These are phyloP conservation scores for Candida easanensis DNA, from an alignment of 805 yeast species.

Conservation along the genomic window DNA sequence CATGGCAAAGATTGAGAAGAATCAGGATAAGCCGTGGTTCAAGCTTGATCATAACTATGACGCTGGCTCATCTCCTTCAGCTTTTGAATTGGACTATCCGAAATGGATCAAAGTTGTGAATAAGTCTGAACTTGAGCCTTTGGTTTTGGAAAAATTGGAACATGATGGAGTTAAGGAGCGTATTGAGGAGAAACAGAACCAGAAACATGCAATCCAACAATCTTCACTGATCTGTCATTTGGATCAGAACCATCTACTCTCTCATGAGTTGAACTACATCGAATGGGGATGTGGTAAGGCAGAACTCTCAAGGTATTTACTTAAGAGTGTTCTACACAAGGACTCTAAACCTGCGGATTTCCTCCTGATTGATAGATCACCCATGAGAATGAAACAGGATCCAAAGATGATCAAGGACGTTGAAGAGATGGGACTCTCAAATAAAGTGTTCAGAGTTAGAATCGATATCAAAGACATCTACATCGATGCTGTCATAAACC, in stretches of 20 bases:
- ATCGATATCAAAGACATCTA: constrained; percentile 79
- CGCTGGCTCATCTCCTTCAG: neutral
- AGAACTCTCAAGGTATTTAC: constrained; percentile 69
- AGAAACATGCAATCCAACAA: constrained; percentile 82
- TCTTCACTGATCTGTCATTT: constrained; percentile 74
- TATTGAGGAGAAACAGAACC: constrained; percentile 43
- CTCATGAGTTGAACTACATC: constrained; percentile 38
- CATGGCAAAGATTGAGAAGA: constrained; percentile 37
- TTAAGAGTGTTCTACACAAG: constrained; percentile 28
- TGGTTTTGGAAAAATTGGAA: constrained; percentile 26
- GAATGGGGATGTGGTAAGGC: constrained; percentile 95
- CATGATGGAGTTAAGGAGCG: constrained; percentile 27
- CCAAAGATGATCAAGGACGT: constrained; percentile 59
- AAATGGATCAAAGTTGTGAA: constrained; percentile 35
- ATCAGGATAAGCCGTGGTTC: constrained; percentile 47
- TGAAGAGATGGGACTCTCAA: constrained; percentile 21
- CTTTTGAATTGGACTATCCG: constrained; percentile 18
- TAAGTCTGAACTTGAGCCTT: constrained; percentile 34
- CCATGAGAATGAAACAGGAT: constrained; percentile 78
- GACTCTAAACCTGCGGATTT: constrained; percentile 32
- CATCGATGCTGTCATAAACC: constrained; percentile 43
- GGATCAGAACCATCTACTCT: constrained; percentile 38
- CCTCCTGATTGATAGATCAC: constrained; percentile 72
- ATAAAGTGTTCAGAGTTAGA: constrained; percentile 47
- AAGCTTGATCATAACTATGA: constrained; percentile 41